phyloP scores from a whole-genome alignment of 805 yeast species.

The Saccharomyces eubayanus region DNA sequence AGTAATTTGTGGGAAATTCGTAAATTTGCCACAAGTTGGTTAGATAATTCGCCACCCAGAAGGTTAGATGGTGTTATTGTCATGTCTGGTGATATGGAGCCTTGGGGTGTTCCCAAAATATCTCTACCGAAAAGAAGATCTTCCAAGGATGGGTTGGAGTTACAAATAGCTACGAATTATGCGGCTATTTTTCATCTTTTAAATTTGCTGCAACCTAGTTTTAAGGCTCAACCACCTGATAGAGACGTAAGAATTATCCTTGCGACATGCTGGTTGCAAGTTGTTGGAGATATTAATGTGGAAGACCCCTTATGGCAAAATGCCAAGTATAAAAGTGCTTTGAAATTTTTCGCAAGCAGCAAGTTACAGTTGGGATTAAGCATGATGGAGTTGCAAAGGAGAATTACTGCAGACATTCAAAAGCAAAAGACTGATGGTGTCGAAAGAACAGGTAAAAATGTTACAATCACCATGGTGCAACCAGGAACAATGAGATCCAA shows the following conservation, averaged over 20 bases:
- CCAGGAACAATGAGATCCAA: conserved; percentile 92
- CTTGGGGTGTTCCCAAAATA: conserved; percentile 40
- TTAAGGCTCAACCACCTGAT: conserved; percentile 87
- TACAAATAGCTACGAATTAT: conserved; percentile 77
- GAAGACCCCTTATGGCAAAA: conserved; percentile 57
- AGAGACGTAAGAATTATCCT: conserved; percentile 80
- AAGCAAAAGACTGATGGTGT: conserved; percentile 39
- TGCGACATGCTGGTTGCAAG: conserved; percentile 72
- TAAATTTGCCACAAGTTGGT: conserved; percentile 88
- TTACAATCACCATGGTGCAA: conserved; percentile 66
- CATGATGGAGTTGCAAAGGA: conserved; percentile 70
- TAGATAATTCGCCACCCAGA: conserved; percentile 84
- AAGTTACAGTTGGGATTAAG: conserved; percentile 69
- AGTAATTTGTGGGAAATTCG: conserved; percentile 66
- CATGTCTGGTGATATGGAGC: conserved; percentile 77
- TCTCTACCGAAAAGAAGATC: conserved; percentile 43
- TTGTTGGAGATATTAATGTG: conserved; percentile 57
- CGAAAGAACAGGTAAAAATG: conserved; percentile 42
- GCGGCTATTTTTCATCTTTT: conserved; percentile 74
- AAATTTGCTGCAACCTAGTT: conserved; percentile 70
- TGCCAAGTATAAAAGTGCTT: conserved; percentile 54
- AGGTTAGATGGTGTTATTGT: conserved; percentile 84
- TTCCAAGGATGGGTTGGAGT: conserved; percentile 76
- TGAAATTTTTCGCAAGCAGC: conserved; percentile 73
- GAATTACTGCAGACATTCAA: conserved; percentile 49